Evolutionary conservation across 495 filamentous ascomycete genomes (phyloP).

Genomic region (Chaetomium fimeti): DNA sequence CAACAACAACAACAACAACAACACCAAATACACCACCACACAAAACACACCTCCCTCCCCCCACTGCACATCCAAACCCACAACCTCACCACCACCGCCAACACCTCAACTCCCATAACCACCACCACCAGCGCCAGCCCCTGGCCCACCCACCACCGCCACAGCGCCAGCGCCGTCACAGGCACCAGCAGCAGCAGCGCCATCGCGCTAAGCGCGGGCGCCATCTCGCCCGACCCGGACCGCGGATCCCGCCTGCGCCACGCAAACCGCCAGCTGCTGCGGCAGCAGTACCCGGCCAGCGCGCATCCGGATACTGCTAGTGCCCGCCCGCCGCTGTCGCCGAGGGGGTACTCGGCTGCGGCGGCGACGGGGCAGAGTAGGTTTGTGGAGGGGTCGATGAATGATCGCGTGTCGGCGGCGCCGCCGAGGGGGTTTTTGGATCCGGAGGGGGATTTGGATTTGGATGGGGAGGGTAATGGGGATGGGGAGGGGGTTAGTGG

Average conservation of each 20-base stretch:
- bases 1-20: background rate
- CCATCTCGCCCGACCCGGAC: background rate
- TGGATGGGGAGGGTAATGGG: background rate
- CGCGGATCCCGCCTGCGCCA: too few relatives aligned
- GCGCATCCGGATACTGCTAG: background rate
- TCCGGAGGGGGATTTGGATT: background rate
- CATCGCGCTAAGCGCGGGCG: background rate
- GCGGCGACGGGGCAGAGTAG: slow-evolving; percentile 32
- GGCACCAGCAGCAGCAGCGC: background rate
- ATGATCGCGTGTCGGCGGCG: slow-evolving; percentile 65
- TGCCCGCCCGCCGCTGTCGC: slow-evolving; percentile 1
- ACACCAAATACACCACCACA: background rate
- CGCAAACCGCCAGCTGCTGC: background rate
- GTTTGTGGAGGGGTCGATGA: slow-evolving; percentile 76
- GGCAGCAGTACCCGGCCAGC: background rate
- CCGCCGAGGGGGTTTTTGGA: slow-evolving; percentile 64
- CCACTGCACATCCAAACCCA: background rate
- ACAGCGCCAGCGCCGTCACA: background rate
- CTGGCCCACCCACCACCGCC: too few relatives aligned
- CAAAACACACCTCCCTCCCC: too few relatives aligned
- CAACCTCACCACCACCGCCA: background rate
- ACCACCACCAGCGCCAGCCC: too few relatives aligned
- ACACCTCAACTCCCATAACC: too few relatives aligned
- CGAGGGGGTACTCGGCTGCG: slow-evolving; percentile 13
- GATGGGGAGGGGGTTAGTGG: background rate